phyloP scores from a whole-genome alignment of 1,139 yeast genomes.

The Suhomyces panamericanus region DNA sequence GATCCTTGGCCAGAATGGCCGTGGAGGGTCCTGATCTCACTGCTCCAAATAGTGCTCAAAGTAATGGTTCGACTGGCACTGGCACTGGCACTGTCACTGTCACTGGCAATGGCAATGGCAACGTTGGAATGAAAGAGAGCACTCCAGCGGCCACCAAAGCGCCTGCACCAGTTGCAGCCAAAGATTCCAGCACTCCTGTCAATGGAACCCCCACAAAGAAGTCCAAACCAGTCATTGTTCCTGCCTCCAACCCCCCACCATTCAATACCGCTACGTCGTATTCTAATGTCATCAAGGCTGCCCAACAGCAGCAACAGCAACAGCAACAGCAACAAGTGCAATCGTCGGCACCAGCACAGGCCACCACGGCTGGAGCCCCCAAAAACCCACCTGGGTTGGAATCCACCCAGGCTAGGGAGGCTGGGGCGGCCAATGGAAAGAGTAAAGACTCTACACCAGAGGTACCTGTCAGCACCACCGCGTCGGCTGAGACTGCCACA shows the following conservation, averaged over 20 bases:
- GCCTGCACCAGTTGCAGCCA: conserved; percentile 21
- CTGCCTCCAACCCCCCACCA: conserved; percentile 21
- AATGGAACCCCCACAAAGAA: conserved; percentile 18
- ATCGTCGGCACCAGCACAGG: conserved; percentile 6
- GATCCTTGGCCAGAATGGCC: conserved; percentile 46
- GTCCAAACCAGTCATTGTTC: conserved; percentile 13
- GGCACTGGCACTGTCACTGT: conserved; percentile 14
- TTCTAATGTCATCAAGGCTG: conserved; percentile 25
- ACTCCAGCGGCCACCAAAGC: conserved; percentile 7
- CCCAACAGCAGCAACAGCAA: conserved; percentile 14
- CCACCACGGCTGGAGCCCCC: conserved; percentile 13
- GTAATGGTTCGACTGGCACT: conserved; percentile 13
- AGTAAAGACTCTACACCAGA: conserved; percentile 5
- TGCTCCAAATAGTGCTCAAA: conserved; percentile 13
- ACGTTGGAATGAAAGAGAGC: conserved; percentile 13
- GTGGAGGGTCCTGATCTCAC: conserved; percentile 27
- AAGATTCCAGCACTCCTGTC: conserved; percentile 6
- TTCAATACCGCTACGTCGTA: conserved; percentile 21
- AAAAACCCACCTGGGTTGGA: conserved; percentile 12
- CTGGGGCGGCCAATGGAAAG: conserved; percentile 1
- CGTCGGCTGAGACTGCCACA: conserved; percentile 10
- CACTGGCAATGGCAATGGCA: conserved; percentile 15
- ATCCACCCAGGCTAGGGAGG: conserved; percentile 1
- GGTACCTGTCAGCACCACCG: background rate
- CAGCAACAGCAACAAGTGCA: conserved; percentile 6